Percentiles rank a stretch among this genome's conserved stretches.
Evolutionary conservation across 2,329 filamentous ascomycete species (phyloP).

Genomic region (Gremmenia infestans): DNA sequence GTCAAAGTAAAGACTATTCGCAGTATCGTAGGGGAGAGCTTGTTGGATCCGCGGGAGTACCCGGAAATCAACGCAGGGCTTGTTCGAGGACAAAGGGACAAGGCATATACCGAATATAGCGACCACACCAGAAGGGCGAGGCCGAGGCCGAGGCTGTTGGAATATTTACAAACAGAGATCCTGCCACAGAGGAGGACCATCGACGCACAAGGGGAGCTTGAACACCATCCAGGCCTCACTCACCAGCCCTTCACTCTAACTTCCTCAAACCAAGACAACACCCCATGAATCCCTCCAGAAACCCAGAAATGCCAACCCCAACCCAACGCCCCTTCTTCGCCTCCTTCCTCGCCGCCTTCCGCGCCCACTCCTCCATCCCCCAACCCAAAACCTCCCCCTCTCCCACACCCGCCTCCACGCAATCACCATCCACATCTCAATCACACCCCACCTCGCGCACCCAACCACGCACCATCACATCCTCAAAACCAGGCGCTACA

Average conservation of each 20-base stretch:
- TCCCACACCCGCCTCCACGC: slow-evolving; percentile 11
- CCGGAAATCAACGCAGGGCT: too few species aligned
- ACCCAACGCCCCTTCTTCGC: slow-evolving; percentile 32
- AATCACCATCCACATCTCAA: slow-evolving; percentile 10
- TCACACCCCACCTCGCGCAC: slow-evolving; percentile 11
- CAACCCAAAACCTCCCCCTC: slow-evolving; percentile 20
- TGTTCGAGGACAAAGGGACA: too few species aligned
- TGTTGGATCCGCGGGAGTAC: too few species aligned
- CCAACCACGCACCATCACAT: slow-evolving; percentile 28
- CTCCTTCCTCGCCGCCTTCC: slow-evolving; percentile 32
- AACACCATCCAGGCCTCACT: too few species aligned
- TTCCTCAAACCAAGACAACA: not conserved
- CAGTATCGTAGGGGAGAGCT: too few species aligned
- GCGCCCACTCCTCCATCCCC: slow-evolving; percentile 28
- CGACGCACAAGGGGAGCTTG: not conserved
- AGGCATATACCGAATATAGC: too few species aligned
- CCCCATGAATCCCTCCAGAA: not conserved
- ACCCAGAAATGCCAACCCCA: slow-evolving; percentile 23
- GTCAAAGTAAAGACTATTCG: too few species aligned
- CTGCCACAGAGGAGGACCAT: not conserved
- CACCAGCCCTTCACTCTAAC: not conserved
- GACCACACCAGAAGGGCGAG: not conserved
- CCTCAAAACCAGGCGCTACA: slow-evolving; percentile 25
- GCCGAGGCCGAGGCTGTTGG: not conserved
- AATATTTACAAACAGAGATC: not conserved